Conservation (phyloP, 768 basidiomycete genomes). For the Hypholoma sublateritium region DNA sequence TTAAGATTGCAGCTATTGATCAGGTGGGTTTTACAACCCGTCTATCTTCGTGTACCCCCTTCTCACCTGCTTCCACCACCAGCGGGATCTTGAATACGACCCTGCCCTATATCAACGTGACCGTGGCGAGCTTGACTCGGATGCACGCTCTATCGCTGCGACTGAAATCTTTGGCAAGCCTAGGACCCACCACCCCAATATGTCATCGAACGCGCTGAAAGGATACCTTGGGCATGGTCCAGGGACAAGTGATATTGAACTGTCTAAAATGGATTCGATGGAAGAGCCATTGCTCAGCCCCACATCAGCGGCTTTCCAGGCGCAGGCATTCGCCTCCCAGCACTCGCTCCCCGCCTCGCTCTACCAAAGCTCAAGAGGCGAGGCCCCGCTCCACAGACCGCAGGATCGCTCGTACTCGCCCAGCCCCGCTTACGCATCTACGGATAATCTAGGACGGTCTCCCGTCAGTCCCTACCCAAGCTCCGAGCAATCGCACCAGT, state of each 20-base stretch:
- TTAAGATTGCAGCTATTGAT: constrained; percentile 80
- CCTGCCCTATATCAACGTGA: constrained; percentile 77
- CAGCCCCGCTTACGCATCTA: constrained; percentile 34
- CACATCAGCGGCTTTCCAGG: constrained; percentile 32
- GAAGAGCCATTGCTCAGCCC: constrained; percentile 59
- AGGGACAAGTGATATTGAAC: constrained; percentile 45
- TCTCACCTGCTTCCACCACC: not conserved
- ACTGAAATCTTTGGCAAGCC: constrained; percentile 51
- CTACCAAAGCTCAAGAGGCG: constrained; percentile 37
- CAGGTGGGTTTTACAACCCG: constrained; percentile 44
- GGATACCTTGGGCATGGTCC: constrained; percentile 58
- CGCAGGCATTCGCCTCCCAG: constrained; percentile 35
- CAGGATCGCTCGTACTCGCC: constrained; percentile 40
- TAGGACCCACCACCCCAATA: constrained; percentile 39
- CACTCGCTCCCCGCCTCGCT: constrained; percentile 44
- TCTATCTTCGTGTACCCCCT: not conserved
- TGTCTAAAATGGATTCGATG: constrained; percentile 56
- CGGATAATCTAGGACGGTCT: constrained; percentile 20
- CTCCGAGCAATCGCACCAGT: constrained; percentile 14
- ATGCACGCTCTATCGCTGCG: constrained; percentile 72
- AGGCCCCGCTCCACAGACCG: constrained; percentile 67
- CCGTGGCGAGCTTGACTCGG: constrained; percentile 88
- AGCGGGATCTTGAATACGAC: constrained; percentile 81
- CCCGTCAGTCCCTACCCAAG: constrained; percentile 14
- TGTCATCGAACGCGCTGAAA: constrained; percentile 27